Conservation (phyloP, 2,329 filamentous ascomycete genomes). For the Aspergillaceae sp. region DNA sequence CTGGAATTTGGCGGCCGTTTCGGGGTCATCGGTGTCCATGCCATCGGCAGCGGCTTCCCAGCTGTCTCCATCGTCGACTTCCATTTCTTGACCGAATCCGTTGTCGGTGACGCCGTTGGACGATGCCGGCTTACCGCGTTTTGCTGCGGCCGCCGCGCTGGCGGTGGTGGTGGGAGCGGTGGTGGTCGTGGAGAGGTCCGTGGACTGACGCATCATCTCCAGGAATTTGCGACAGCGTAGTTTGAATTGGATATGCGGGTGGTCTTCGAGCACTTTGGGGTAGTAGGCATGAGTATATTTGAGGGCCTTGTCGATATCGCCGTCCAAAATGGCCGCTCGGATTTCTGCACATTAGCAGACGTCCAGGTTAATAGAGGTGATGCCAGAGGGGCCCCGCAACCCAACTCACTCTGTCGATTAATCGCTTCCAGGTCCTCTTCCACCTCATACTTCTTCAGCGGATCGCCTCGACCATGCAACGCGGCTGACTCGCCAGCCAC, state of each 20-base stretch:
- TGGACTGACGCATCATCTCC: constrained; percentile 76
- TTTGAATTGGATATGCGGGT: constrained; percentile 79
- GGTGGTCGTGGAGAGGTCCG: constrained; percentile 46
- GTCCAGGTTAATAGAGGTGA: neutral
- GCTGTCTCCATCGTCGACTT: constrained; percentile 41
- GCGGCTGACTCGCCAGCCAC: constrained; percentile 64
- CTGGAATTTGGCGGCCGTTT: constrained; percentile 29
- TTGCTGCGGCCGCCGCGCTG: constrained; percentile 15
- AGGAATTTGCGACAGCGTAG: constrained; percentile 87
- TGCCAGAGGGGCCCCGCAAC: too few species aligned
- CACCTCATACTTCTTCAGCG: constrained; percentile 54
- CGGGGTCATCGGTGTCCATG: constrained; percentile 49
- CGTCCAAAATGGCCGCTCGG: constrained; percentile 75
- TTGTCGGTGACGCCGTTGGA: constrained; percentile 37
- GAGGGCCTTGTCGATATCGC: constrained; percentile 85
- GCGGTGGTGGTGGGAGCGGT: too few species aligned
- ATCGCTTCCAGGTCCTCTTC: constrained; percentile 79
- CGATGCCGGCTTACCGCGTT: constrained; percentile 24
- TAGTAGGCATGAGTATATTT: constrained; percentile 72
- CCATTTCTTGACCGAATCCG: constrained; percentile 48
- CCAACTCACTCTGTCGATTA: constrained; percentile 68
- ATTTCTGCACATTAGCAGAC: constrained; percentile 52
- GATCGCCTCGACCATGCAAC: constrained; percentile 45
- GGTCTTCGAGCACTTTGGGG: constrained; percentile 66
- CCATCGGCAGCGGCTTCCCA: constrained; percentile 39